A percentile compares a stretch with the other conserved stretches of the same genome.
Evolutionary conservation across 1,284 basidiomycete species (phyloP).

Genomic region (Apiotrichum brassicae): DNA sequence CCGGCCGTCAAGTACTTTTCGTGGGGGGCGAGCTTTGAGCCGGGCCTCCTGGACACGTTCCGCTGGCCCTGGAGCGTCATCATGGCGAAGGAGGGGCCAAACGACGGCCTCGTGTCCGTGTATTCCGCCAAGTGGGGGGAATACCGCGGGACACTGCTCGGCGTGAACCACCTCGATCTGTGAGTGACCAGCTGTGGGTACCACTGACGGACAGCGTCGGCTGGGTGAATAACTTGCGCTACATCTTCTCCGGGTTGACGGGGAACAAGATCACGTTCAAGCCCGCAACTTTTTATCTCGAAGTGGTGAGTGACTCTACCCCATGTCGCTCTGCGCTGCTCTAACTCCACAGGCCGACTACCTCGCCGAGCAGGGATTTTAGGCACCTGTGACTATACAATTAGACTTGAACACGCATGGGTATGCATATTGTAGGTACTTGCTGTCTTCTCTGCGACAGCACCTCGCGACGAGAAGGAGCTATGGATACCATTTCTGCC

Average conservation of each 20-base stretch:
- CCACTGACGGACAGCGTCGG: slow-evolving; percentile 38
- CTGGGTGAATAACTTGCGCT: slow-evolving; percentile 54
- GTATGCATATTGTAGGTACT: no score
- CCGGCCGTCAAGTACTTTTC: slow-evolving; percentile 77
- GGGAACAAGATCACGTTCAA: slow-evolving; percentile 85
- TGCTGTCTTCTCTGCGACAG: no score
- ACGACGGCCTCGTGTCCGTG: slow-evolving; percentile 89
- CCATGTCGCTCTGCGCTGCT: no score
- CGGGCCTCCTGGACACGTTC: slow-evolving; percentile 82
- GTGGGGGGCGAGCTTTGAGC: slow-evolving; percentile 85
- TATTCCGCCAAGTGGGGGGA: slow-evolving; percentile 81
- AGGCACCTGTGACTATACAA: no score
- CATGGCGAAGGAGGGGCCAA: slow-evolving; percentile 79
- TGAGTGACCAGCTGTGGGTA: slow-evolving; percentile 23
- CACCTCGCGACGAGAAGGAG: no score
- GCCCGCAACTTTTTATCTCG: slow-evolving; percentile 79
- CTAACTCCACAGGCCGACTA: slow-evolving; percentile 36
- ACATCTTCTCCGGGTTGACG: slow-evolving; percentile 76
- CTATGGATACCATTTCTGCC: no score
- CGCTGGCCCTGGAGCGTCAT: slow-evolving; percentile 78
- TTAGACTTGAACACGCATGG: no score
- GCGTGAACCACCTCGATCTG: slow-evolving; percentile 92
- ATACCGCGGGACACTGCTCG: slow-evolving; percentile 66
- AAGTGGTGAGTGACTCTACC: slow-evolving; percentile 57
- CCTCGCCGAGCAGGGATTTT: slow-evolving; percentile 43